Evolutionary conservation across 139 green algal species (phyloP).

Genomic region (Ulvella scutata): DNA sequence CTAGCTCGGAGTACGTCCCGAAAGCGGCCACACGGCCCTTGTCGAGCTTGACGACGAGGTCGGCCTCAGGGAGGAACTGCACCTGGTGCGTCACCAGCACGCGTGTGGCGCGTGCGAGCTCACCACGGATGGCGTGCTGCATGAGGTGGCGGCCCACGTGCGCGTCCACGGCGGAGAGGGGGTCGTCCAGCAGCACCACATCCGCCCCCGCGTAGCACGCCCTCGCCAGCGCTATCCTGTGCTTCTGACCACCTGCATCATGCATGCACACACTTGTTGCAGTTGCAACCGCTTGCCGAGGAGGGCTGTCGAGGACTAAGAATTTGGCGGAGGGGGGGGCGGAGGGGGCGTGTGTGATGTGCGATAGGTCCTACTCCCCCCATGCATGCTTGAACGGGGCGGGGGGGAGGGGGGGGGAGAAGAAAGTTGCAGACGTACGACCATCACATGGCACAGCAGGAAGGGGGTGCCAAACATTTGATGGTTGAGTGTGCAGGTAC

Average conservation of each 20-base stretch:
- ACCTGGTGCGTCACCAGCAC: constrained; percentile 45
- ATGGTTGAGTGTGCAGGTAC: too few relatives aligned
- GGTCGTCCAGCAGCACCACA: constrained; percentile 36
- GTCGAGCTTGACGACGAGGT: constrained; percentile 26
- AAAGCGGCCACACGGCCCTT: constrained; percentile 18
- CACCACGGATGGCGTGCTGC: constrained; percentile 10
- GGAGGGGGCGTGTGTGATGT: too few relatives aligned
- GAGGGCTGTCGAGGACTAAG: too few relatives aligned
- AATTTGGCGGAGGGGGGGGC: too few relatives aligned
- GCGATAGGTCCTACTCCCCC: too few relatives aligned
- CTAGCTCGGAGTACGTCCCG: constrained; percentile 18
- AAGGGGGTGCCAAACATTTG: too few relatives aligned
- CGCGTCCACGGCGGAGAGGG: constrained; percentile 34
- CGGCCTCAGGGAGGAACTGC: constrained; percentile 20
- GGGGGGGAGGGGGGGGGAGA: too few relatives aligned
- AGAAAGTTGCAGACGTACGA: too few relatives aligned
- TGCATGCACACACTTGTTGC: too few relatives aligned
- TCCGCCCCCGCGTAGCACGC: constrained; percentile 40
- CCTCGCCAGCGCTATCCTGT: constrained; percentile 62
- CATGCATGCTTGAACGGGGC: too few relatives aligned
- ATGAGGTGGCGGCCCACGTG: constrained; percentile 11
- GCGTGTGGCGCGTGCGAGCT: constrained; percentile 19
- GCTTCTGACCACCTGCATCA: constrained; percentile 63
- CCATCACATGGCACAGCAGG: too few relatives aligned
- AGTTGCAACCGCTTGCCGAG: too few relatives aligned